phyloP scores from a whole-genome alignment of 805 yeast species.

The Kuraishia capsulata region DNA sequence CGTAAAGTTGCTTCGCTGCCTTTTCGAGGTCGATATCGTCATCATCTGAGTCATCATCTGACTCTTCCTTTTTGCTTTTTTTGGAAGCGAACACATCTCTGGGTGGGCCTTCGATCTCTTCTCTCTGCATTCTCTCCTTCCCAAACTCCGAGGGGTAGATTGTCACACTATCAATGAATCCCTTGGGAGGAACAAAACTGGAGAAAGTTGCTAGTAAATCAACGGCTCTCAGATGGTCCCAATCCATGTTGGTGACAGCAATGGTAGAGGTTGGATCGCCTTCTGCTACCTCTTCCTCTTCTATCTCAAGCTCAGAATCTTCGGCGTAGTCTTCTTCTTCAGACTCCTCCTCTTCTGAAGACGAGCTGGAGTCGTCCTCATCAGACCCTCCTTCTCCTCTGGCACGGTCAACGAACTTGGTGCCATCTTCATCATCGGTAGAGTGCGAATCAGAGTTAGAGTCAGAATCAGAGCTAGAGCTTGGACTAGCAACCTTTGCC shows the following conservation, averaged over 20 bases:
- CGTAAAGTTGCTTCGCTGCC: slow-evolving; percentile 63
- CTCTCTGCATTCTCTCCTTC: slow-evolving; percentile 81
- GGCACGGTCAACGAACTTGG: slow-evolving; percentile 40
- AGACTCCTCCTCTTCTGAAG: slow-evolving; percentile 23
- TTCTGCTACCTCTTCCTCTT: slow-evolving; percentile 57
- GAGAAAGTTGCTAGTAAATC: slow-evolving; percentile 86
- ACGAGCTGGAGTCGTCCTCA: slow-evolving; percentile 34
- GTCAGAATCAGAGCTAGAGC: slow-evolving; percentile 11
- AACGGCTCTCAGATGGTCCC: slow-evolving; percentile 88
- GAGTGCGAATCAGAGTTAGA: slow-evolving; percentile 13
- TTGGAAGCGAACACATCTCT: slow-evolving; percentile 60
- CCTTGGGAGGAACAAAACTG: slow-evolving; percentile 74
- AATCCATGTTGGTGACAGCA: slow-evolving; percentile 93
- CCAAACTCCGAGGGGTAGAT: slow-evolving; percentile 91
- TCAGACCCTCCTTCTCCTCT: slow-evolving; percentile 55
- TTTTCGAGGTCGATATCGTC: slow-evolving; percentile 35
- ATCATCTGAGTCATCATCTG: slow-evolving; percentile 36
- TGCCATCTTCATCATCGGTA: slow-evolving; percentile 24
- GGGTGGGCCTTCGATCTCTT: slow-evolving; percentile 90
- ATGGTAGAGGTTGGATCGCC: slow-evolving; percentile 78
- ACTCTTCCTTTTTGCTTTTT: slow-evolving; percentile 23
- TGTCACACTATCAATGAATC: slow-evolving; percentile 56
- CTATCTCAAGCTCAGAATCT: slow-evolving; percentile 46
- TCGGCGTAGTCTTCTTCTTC: slow-evolving; percentile 30
- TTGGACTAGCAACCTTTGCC: slow-evolving; percentile 6